Conservation (phyloP, 164 flowering plant genomes). For the Kalanchoe fedtschenkoi region DNA sequence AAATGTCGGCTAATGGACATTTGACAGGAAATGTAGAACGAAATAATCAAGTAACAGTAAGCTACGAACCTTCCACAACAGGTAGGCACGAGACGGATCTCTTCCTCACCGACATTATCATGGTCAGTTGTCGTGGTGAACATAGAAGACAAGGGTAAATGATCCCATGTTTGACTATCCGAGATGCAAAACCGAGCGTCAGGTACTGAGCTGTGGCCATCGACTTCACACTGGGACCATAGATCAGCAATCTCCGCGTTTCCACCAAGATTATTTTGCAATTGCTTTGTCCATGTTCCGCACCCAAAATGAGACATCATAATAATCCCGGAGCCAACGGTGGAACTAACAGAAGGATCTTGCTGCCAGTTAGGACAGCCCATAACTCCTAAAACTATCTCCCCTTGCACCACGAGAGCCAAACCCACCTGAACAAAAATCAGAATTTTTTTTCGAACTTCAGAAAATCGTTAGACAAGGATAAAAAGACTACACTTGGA, state of each 20-base stretch:
- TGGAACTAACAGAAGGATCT: constrained; percentile 15
- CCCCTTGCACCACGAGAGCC: constrained; percentile 82
- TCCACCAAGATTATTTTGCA: constrained; percentile 15
- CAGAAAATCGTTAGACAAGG: too few species aligned
- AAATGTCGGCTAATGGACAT: too few species aligned
- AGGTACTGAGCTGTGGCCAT: constrained; percentile 25
- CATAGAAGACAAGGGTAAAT: constrained; percentile 48
- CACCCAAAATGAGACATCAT: constrained; percentile 78
- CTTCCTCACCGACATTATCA: constrained; percentile 24
- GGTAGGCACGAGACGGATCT: constrained; percentile 56
- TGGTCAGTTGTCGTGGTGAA: constrained; percentile 34
- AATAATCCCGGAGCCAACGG: constrained; percentile 34
- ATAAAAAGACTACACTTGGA: too few species aligned
- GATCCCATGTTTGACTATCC: constrained; percentile 85
- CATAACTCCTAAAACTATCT: constrained; percentile 76
- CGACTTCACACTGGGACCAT: constrained; percentile 69
- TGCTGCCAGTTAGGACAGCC: constrained; percentile 84
- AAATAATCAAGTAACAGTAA: not conserved
- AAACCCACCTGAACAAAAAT: constrained; percentile 82
- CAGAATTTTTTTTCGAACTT: too few species aligned
- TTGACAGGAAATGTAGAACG: not conserved
- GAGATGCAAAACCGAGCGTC: constrained; percentile 63
- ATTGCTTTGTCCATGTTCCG: constrained; percentile 74
- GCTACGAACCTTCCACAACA: constrained; percentile 79
- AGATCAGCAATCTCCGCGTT: constrained; percentile 8